Evolutionary conservation across 805 yeast genomes (phyloP), one percentile per base, ranked within the genome.

Genomic region (Yamadazyma insecticola): DNA sequence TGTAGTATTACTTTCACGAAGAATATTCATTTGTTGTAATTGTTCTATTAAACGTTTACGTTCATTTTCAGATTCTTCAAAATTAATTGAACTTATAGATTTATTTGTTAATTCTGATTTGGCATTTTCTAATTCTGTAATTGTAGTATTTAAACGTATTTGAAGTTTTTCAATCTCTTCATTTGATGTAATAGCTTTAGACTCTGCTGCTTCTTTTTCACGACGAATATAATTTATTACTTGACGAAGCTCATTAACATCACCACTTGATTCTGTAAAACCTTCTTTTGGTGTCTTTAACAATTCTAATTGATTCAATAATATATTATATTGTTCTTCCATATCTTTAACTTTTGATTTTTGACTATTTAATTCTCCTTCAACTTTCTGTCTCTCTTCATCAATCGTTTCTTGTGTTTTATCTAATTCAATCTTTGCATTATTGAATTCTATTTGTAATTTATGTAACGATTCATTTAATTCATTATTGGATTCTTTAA

Each of bases 171-270:
- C 64, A 34, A 70, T 68, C 43, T 83, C 92, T 36, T 76, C 74
- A 8, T 57, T 50, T 14, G 53, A 40, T 7, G 43, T 37, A 1
- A 39, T 13, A 3, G 47, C 59, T 44, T 78, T 82, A 6, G 77
- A 70, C 28, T 76, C 80, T 1, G 78, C 66, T 4, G 79, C 63
- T 40, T 87, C 95, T 46, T 80, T 82, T 43, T 85, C 94, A 39
- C 81, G 76, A 27, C 89, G 78, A 35, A 87, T 60, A 45, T 72
- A 78, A 2, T 67, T 50, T 21, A 87, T 58, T 16, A 86, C 68
- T 40, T 79, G 78, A 30, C 54, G 54, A 28, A 60, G 37, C 18
- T 57, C 63, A 10, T 31, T 40, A 5, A 30, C 32, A 9, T 28
- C 45, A 21, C 39, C 30, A n/a, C 28, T 25, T 8, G 39, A 35